Conservation (phyloP, 2,329 filamentous ascomycete genomes). For the Emmonsiellopsis sp. region DNA sequence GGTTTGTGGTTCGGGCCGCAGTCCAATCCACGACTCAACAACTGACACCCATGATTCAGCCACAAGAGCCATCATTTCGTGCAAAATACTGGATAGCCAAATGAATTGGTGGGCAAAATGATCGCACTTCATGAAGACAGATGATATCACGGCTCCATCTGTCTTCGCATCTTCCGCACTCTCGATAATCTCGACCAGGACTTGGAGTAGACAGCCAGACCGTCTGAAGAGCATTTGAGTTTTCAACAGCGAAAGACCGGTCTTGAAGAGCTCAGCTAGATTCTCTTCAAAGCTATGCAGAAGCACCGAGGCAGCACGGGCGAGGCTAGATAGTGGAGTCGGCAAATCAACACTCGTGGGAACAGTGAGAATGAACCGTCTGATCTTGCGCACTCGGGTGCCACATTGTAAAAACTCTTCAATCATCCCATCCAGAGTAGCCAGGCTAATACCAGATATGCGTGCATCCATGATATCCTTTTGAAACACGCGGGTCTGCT, state of each 20-base stretch:
- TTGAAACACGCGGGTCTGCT: constrained; percentile 26
- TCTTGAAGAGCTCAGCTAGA: constrained; percentile 18
- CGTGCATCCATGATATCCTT: constrained; percentile 36
- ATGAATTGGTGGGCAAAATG: constrained; percentile 55
- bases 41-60: constrained; percentile 59
- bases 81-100: constrained; percentile 55
- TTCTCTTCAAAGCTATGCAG: constrained; percentile 30
- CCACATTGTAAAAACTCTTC: constrained; percentile 27
- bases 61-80: constrained; percentile 56
- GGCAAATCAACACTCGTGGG: constrained; percentile 19
- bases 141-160: constrained; percentile 55
- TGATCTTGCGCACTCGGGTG: constrained; percentile 27
- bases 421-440: constrained; percentile 27
- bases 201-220: constrained; percentile 28
- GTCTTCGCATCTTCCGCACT: constrained; percentile 40
- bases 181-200: constrained; percentile 28
- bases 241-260: constrained; percentile 26
- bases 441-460: constrained; percentile 43
- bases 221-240: constrained; percentile 30
- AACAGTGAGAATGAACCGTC: constrained; percentile 25
- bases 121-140: constrained; percentile 54
- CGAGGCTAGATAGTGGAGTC: constrained; percentile 27
- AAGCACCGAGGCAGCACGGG: constrained; percentile 25
- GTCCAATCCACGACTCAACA: constrained; percentile 66
- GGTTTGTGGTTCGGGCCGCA: constrained; percentile 50